Percentiles rank a stretch among this genome's conserved stretches.
These are phyloP conservation scores for Ustulina deusta DNA, from an alignment of 2,329 filamentous ascomycete genomes.

Conservation along the genomic window DNA sequence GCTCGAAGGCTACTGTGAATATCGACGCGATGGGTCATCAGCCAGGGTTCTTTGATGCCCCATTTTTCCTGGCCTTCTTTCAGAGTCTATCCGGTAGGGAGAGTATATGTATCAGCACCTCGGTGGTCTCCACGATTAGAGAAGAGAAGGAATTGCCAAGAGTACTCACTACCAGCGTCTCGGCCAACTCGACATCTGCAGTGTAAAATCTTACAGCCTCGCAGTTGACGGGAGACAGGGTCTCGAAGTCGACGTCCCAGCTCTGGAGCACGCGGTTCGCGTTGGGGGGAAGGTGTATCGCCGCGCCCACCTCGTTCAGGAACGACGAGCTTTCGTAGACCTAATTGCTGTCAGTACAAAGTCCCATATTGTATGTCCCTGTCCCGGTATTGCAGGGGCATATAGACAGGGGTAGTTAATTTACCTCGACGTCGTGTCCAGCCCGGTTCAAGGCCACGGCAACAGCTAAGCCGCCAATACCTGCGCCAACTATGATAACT, in stretches of 20 bases:
- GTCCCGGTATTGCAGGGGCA: neutral
- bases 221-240: constrained; percentile 17
- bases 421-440: constrained; percentile 38
- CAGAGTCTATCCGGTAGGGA: constrained; percentile 1
- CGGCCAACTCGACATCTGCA: neutral
- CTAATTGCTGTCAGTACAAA: constrained; percentile 20
- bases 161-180: neutral
- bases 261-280: constrained; percentile 24
- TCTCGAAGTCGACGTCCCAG: constrained; percentile 32
- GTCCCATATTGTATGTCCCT: neutral
- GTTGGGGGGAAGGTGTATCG: constrained; percentile 33
- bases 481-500: constrained; percentile 34
- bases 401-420: neutral
- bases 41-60: constrained; percentile 24
- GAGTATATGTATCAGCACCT: constrained; percentile 14
- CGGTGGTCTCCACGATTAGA: neutral
- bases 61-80: constrained; percentile 15
- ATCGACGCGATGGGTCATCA: constrained; percentile 34
- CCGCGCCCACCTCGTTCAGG: constrained; percentile 36
- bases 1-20: constrained; percentile 28
- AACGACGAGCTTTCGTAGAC: constrained; percentile 36
- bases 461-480: constrained; percentile 31
- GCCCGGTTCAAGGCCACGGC: constrained; percentile 30
- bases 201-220: constrained; percentile 9
- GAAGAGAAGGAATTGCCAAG: neutral